Base-by-base conservation (phyloP, 2,329 filamentous ascomycete genomes). In the Paracorniculantispora psalliotae region DNA sequence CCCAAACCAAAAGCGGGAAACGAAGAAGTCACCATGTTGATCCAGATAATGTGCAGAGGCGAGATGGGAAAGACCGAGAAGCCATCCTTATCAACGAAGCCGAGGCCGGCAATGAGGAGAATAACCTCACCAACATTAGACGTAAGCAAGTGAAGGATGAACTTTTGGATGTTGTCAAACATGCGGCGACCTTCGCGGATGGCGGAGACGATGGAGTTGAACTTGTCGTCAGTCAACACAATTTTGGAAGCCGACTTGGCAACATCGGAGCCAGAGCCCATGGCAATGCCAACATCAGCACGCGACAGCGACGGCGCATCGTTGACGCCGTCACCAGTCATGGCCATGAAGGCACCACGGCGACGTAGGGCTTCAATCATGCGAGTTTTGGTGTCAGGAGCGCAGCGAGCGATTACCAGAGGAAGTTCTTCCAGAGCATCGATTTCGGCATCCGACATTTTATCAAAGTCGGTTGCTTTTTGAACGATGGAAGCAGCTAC, bases 131-230 rank as follows among this genome's bases (percentile, higher is more conserved):
- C 91, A 46, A 96, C 88, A 69, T 96, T 96, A 70, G 91, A 86
- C 1, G 86, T 85, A 35, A 96, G 80, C 39, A 94, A 75, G 70
- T 92, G 90, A 44, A 94, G 79, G 47, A 94, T 86, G 67, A 94
- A 94, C 67, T 93, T 93, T 68, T 94, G 89, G 63, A 94, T 92
- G 68, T 94, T 94, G 72, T 93, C 89, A 69, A 92, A 93, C 79
- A 93, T 91, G 65, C 90, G 83, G 15, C 91, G 84, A 17, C 91
- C 91, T 73, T 94, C 89, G 65, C 90, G 88, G 63, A 94, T 90
- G 5, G 90, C 90, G 37, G 89, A 84, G 19, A 94, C 86, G 63
- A 96, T 94, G 1, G 87, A 90, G 64, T 91, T 90, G 73, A 96
- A 96, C 74, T 93, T 92, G 75, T 94, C 91, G 69, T 94, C 90